Percentiles rank a stretch among this genome's conserved stretches.
These are phyloP conservation scores for Phaffomyces thermotolerans DNA, from an alignment of 805 yeast genomes.

Conservation along the genomic window DNA sequence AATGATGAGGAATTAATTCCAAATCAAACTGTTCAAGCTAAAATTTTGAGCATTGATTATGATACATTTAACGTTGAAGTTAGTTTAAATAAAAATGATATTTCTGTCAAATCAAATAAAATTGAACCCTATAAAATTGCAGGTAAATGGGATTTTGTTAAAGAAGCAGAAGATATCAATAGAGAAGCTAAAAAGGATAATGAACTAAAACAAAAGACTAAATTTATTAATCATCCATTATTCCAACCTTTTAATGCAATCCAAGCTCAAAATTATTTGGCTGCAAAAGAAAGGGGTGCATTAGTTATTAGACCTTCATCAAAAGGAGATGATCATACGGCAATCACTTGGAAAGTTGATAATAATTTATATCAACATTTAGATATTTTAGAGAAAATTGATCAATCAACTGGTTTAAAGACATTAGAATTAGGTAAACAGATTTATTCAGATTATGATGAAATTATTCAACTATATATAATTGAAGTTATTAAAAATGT, in stretches of 20 bases:
- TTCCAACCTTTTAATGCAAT: slow-evolving; percentile 74
- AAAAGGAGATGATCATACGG: slow-evolving; percentile 78
- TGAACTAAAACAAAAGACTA: slow-evolving; percentile 52
- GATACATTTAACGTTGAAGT: slow-evolving; percentile 68
- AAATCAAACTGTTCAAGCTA: slow-evolving; percentile 87
- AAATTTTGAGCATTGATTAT: slow-evolving; percentile 62
- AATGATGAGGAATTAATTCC: slow-evolving; percentile 36
- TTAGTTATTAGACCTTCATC: slow-evolving; percentile 93
- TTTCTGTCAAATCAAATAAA: slow-evolving; percentile 39
- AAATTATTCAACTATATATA: slow-evolving; percentile 79
- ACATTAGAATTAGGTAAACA: slow-evolving; percentile 43
- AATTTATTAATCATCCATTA: slow-evolving; percentile 83
- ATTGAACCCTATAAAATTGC: slow-evolving; percentile 39
- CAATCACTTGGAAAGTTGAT: slow-evolving; percentile 94
- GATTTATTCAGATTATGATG: slow-evolving; percentile 70
- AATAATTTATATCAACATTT: slow-evolving; percentile 87
- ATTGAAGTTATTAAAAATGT: slow-evolving; percentile 78
- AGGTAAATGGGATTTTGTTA: slow-evolving; percentile 72
- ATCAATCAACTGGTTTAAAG: slow-evolving; percentile 26
- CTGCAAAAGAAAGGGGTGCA: slow-evolving; percentile 85
- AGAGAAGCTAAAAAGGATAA: slow-evolving; percentile 54
- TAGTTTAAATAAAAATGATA: slow-evolving; percentile 60
- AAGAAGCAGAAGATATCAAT: slow-evolving; percentile 59
- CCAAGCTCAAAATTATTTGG: slow-evolving; percentile 91
- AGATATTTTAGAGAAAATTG: slow-evolving; percentile 62